A percentile compares a stretch with the other conserved stretches of the same genome.
Evolutionary conservation across 345 rosid genomes (phyloP).

Genomic region (Hibiscus tridactylites): DNA sequence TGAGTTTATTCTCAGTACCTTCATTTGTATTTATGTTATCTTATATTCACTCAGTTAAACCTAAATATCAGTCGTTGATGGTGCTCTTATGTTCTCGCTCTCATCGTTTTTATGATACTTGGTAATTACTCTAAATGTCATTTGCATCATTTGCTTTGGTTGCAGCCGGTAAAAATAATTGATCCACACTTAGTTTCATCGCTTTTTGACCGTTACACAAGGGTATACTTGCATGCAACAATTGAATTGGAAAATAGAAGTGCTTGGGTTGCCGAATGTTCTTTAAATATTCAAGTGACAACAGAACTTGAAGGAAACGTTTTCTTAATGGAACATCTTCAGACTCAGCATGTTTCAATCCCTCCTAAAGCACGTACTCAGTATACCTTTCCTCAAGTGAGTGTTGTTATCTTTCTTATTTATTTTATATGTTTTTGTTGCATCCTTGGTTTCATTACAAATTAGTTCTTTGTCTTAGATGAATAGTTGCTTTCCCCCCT

Average conservation of each 20-base stretch:
- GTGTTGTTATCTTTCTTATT: conserved; percentile 16
- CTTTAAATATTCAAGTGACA: conserved; percentile 65
- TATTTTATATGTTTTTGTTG: background rate
- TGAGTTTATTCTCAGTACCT: background rate
- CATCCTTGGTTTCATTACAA: background rate
- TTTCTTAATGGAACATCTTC: conserved; percentile 71
- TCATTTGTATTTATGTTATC: background rate
- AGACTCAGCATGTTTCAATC: conserved; percentile 49
- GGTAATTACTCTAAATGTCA: background rate
- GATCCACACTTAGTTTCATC: conserved; percentile 97
- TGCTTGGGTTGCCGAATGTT: conserved; percentile 59
- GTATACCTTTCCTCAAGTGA: conserved; percentile 70
- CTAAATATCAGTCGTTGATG: background rate
- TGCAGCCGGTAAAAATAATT: conserved; percentile 90
- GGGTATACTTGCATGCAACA: conserved; percentile 74
- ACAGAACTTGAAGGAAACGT: conserved; percentile 56
- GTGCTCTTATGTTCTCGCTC: background rate
- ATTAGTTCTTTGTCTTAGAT: background rate
- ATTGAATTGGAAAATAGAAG: conserved; percentile 75
- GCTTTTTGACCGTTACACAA: conserved; percentile 59
- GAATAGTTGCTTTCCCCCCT: background rate
- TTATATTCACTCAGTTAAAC: background rate
- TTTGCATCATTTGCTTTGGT: conserved; percentile 6
- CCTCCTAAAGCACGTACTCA: conserved; percentile 44
- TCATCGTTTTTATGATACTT: background rate